These are phyloP conservation scores for Solanum paucissectum DNA, from an alignment of 257 asterid species.

Conservation along the genomic window DNA sequence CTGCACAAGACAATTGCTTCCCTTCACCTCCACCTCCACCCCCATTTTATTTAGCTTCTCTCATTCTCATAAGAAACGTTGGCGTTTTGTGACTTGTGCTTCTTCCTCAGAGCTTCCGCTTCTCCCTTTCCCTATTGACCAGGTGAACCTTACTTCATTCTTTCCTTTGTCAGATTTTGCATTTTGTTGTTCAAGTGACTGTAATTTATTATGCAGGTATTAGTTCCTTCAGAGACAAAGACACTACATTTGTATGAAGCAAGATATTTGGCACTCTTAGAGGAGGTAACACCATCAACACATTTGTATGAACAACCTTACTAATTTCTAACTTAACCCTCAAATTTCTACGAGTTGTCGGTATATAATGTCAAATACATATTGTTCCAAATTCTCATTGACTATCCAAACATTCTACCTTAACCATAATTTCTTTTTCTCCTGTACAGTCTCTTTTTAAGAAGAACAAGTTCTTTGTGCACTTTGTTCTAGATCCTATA, in stretches of 20 bases:
- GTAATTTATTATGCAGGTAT: constrained; percentile 24
- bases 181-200: neutral
- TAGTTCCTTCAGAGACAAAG: constrained; percentile 70
- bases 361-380: neutral
- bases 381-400: no score
- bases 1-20: neutral
- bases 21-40: neutral
- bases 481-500: constrained; percentile 68
- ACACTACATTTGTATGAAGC: constrained; percentile 74
- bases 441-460: constrained; percentile 38
- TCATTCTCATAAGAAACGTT: neutral
- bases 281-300: constrained; percentile 29
- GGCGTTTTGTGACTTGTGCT: neutral
- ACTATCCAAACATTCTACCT: neutral
- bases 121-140: constrained; percentile 25
- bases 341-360: neutral
- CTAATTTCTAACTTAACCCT: neutral
- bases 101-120: constrained; percentile 14
- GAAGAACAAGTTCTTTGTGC: constrained; percentile 60
- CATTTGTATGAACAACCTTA: neutral
- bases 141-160: neutral
- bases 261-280: constrained; percentile 68
- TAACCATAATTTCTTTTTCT: neutral
- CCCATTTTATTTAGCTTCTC: neutral
- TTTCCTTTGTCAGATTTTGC: neutral